phyloP scores from a whole-genome alignment of 108 stramenopile species.

The Pseudonitzschia multiseries region DNA sequence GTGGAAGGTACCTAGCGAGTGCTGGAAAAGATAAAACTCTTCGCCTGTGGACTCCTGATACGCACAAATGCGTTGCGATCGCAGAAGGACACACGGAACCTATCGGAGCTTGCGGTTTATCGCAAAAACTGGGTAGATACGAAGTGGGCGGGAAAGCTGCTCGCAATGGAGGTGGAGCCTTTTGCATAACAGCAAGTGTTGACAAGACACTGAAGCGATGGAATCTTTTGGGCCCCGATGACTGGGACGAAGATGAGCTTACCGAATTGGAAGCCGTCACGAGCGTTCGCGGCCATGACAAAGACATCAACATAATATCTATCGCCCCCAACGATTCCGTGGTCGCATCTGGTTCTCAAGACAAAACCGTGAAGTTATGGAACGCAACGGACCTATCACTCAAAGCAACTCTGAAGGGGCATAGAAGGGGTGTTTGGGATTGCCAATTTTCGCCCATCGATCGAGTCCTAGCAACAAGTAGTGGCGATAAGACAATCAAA shows the following conservation, averaged over 20 bases:
- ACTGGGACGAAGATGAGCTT: slow-evolving; percentile 32
- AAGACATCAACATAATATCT: slow-evolving; percentile 95
- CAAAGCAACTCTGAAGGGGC: slow-evolving; percentile 87
- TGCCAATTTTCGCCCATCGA: slow-evolving; percentile 93
- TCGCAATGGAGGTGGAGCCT: slow-evolving; percentile 83
- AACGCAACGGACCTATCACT: slow-evolving; percentile 72
- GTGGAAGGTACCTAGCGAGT: slow-evolving; percentile 88
- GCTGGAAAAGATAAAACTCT: slow-evolving; percentile 91
- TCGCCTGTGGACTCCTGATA: slow-evolving; percentile 58
- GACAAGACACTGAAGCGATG: slow-evolving; percentile 94
- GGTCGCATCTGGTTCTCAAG: slow-evolving; percentile 95
- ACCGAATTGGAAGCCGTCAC: slow-evolving; percentile 42
- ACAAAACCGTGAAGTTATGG: slow-evolving; percentile 94
- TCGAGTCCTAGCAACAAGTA: slow-evolving; percentile 88
- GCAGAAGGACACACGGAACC: slow-evolving; percentile 90
- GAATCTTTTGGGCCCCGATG: slow-evolving; percentile 76
- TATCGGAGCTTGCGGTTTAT: slow-evolving; percentile 75
- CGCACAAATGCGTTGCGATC: slow-evolving; percentile 53
- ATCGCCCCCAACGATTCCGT: slow-evolving; percentile 95
- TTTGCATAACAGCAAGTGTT: slow-evolving; percentile 87
- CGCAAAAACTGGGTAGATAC: slow-evolving; percentile 73
- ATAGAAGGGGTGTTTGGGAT: slow-evolving; percentile 96
- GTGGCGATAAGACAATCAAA: slow-evolving; percentile 93
- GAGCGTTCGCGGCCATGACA: slow-evolving; percentile 81
- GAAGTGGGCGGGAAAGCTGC: slow-evolving; percentile 84